Evolutionary conservation across 441 rosid species (phyloP).

Genomic region (Monsonia emarginata): DNA sequence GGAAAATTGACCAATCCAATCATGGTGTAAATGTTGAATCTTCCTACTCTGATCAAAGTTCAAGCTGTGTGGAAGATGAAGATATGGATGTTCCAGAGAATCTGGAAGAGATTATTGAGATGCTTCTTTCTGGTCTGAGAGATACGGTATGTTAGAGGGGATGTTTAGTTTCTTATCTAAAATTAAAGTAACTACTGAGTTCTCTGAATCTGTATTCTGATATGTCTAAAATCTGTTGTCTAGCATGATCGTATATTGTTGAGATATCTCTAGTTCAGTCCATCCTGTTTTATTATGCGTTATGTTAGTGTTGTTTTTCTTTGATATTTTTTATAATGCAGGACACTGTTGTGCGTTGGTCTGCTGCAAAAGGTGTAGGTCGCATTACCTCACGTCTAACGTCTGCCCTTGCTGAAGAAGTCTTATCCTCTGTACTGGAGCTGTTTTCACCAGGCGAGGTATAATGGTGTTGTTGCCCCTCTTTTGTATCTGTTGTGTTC

Average conservation of each 20-base stretch:
- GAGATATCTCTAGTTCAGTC: not conserved
- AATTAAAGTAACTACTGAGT: not conserved
- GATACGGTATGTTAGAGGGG: slow-evolving; percentile 62
- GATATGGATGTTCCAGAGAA: slow-evolving; percentile 82
- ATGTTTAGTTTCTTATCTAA: slow-evolving; percentile 14
- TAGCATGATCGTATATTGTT: not conserved
- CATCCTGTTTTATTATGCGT: not conserved
- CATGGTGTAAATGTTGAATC: slow-evolving; percentile 20
- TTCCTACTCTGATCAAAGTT: slow-evolving; percentile 26
- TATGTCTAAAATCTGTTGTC: not conserved
- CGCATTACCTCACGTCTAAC: slow-evolving; percentile 79
- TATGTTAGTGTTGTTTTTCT: slow-evolving; percentile 3
- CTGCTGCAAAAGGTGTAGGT: slow-evolving; percentile 96
- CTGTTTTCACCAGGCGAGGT: slow-evolving; percentile 88
- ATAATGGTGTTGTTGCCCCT: slow-evolving; percentile 18
- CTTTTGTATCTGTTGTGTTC: slow-evolving; percentile 6
- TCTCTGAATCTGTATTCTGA: not conserved
- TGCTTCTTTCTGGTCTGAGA: slow-evolving; percentile 70
- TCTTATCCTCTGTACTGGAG: slow-evolving; percentile 73
- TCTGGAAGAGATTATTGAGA: slow-evolving; percentile 79
- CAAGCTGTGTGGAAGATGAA: slow-evolving; percentile 41
- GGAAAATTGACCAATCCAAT: slow-evolving; percentile 27
- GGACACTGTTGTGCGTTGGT: slow-evolving; percentile 99
- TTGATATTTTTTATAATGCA: slow-evolving; percentile 24
- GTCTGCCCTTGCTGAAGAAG: slow-evolving; percentile 71